Evolutionary conservation across 2,329 filamentous ascomycete genomes (phyloP), one percentile per base, ranked within the genome.

Genomic region (Trichoderma aggressivum): DNA sequence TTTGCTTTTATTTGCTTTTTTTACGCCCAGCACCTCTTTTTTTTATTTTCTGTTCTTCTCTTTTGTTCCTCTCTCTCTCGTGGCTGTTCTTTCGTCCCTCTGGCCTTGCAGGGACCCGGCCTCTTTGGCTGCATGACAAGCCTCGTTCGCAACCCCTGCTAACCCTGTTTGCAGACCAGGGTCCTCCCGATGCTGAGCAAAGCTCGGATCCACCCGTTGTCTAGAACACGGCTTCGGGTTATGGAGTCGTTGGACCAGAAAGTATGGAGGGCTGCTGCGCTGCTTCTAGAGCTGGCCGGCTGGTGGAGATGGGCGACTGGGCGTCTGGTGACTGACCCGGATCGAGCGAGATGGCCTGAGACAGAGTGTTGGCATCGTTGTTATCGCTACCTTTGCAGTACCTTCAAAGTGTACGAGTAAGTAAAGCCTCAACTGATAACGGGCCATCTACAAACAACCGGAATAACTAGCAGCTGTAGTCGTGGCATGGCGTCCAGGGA

Each of bases 131-230:
- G 43, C 67, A 63, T 70, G 34, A 63, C 59, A 70, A 70, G 65
- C 65, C 65, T 68, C 56, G 18, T 56, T 24, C 63, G n/a, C 53
- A 68, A 59, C 47, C 65, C 65, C 56, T 60, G 56, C 34, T 18
- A 47, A 60, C 39, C 26, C 65, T 34, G 56, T 59, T 50, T 61
- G 65, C 65, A 43, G 65, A 30, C 12, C 36, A 39, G 53, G 64
- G 55, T 43, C 53, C 36, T 53, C 39, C 56, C 56, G 65, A 60
- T 34, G 65, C 18, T 50, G 36, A 58, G 28, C 55, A 60, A 60
- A 36, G 56, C 56, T 61, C 56, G 65, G 65, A 36, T 68, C 65
- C 65, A 68, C 56, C 65, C 65, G 36, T 60, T 68, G 55, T 68
- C 65, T 61, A 60, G 65, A 68, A 60, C 65, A 50, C 26, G 24